These are phyloP conservation scores for Butyriboletus loyo DNA, from an alignment of 768 basidiomycete genomes.

Conservation along the genomic window DNA sequence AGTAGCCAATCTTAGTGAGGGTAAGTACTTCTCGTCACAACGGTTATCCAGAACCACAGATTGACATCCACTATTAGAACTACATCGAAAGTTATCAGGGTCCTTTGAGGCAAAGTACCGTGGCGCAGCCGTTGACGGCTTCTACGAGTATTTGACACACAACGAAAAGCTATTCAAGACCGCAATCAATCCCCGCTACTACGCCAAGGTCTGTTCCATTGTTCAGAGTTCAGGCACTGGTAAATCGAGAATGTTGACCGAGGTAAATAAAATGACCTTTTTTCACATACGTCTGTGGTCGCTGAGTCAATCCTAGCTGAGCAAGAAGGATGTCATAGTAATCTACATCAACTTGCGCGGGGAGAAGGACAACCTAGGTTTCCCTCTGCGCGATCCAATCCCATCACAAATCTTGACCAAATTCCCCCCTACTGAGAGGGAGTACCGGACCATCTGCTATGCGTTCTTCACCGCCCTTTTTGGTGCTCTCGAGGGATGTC, in stretches of 20 bases:
- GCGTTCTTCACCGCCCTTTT: conserved; percentile 18
- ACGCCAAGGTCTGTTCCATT: not conserved
- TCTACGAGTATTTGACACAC: conserved; percentile 17
- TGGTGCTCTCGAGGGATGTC: not conserved
- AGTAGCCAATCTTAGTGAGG: too few relatives aligned
- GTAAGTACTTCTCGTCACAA: not conserved
- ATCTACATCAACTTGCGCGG: conserved; percentile 16
- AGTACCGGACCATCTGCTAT: conserved; percentile 6
- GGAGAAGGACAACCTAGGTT: not conserved
- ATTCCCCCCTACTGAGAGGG: not conserved
- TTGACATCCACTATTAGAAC: not conserved
- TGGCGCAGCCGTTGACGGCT: conserved; percentile 9
- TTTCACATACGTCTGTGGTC: not conserved
- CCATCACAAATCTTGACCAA: conserved; percentile 13
- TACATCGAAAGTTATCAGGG: not conserved
- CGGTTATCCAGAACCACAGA: not conserved
- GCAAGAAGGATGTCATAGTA: conserved; percentile 1
- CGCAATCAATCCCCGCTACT: not conserved
- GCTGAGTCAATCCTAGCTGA: not conserved
- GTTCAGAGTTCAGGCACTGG: conserved; percentile 17
- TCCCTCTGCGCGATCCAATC: conserved; percentile 14
- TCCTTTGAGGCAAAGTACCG: conserved; percentile 1
- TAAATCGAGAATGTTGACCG: conserved; percentile 7
- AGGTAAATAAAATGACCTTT: conserved; percentile 4
- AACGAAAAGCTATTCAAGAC: conserved; percentile 8